A percentile compares a stretch with the other conserved stretches of the same genome.
Conservation (phyloP, 1,284 basidiomycete genomes). For the Ceratobasidium sp. region DNA sequence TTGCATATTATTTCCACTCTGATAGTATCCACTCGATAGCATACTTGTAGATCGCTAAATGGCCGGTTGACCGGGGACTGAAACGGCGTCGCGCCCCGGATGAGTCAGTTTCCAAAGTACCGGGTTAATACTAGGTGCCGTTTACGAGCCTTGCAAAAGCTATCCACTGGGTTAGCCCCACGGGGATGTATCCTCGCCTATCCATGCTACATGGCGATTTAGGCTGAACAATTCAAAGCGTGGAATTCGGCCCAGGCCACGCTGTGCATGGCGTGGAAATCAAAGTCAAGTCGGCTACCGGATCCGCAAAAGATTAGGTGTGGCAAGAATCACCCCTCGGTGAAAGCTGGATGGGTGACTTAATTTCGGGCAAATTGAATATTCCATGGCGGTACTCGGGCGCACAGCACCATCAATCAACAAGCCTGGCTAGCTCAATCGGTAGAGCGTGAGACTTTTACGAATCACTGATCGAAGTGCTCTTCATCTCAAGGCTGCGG, state of each 20-base stretch:
- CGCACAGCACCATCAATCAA: not conserved
- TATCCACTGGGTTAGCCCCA: not conserved
- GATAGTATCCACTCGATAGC: not conserved
- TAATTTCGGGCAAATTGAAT: conserved; percentile 9
- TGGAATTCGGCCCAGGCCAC: not conserved
- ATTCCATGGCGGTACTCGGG: not conserved
- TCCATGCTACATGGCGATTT: not conserved
- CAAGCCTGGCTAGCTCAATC: conserved; percentile 45
- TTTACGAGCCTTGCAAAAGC: not conserved
- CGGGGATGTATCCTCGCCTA: not conserved
- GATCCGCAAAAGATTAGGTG: not conserved
- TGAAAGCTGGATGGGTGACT: not conserved
- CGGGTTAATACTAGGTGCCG: not conserved
- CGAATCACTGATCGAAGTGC: conserved; percentile 1
- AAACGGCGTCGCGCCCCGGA: not conserved
- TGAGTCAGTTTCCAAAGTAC: not conserved
- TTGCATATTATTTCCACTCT: not conserved
- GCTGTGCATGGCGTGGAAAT: not conserved
- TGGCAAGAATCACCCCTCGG: not conserved
- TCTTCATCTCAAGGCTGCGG: conserved; percentile 44
- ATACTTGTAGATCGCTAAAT: not conserved
- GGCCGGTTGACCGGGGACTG: not conserved
- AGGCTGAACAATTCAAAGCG: not conserved
- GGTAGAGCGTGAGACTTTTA: conserved; percentile 47
- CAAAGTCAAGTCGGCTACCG: not conserved